A percentile compares a stretch with the other conserved stretches of the same genome.
phyloP scores from a whole-genome alignment of 1,284 basidiomycete genomes.

The Termitomyces sp. region DNA sequence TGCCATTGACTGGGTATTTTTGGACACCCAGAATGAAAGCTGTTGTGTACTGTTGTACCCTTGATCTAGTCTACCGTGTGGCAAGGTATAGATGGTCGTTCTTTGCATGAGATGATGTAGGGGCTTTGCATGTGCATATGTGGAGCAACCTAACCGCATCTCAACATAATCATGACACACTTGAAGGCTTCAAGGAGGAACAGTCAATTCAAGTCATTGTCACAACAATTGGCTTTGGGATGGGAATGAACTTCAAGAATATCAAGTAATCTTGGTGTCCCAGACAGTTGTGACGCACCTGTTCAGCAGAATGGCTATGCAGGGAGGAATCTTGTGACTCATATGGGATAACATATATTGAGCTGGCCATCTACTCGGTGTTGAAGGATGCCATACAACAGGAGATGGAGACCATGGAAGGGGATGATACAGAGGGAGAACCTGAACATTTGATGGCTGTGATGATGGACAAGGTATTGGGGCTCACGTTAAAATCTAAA shows the following conservation, averaged over 20 bases:
- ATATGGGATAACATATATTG: constrained; percentile 16
- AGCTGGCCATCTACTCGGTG: neutral
- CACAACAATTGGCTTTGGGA: constrained; percentile 23
- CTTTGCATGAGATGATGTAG: neutral
- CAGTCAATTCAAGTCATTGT: constrained; percentile 17
- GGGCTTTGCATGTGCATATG: constrained; percentile 10
- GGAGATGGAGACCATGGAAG: neutral
- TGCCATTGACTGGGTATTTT: constrained; percentile 18
- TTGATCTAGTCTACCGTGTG: constrained; percentile 2
- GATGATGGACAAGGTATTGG: neutral
- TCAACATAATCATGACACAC: constrained; percentile 15
- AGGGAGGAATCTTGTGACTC: constrained; percentile 14
- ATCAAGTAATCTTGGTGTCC: constrained; percentile 22
- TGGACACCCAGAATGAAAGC: constrained; percentile 3
- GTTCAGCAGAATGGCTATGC: constrained; percentile 21
- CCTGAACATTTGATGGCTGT: too few species aligned
- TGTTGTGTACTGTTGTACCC: constrained; percentile 7
- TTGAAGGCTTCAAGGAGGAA: constrained; percentile 19
- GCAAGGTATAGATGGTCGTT: constrained; percentile 7
- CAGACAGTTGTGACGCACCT: constrained; percentile 15
- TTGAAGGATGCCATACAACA: neutral
- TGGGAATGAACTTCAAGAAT: constrained; percentile 23
- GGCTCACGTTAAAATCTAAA: neutral
- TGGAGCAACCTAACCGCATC: constrained; percentile 13
- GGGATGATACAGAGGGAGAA: neutral